Evolutionary conservation across 345 rosid species (phyloP).

Genomic region (Populus pruinosa): DNA sequence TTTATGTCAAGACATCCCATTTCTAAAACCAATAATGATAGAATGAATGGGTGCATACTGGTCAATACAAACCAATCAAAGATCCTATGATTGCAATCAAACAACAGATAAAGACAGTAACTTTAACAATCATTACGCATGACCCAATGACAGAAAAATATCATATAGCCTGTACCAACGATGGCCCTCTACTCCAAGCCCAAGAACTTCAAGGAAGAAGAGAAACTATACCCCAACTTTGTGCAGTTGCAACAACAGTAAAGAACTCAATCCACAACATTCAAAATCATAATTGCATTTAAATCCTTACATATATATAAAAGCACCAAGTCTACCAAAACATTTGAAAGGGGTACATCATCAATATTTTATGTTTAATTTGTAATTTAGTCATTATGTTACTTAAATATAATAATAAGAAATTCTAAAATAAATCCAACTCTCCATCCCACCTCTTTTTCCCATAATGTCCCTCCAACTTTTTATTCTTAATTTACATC

Average conservation of each 20-base stretch:
- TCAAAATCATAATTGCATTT: not conserved
- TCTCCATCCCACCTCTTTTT: too few species aligned
- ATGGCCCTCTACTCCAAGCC: not conserved
- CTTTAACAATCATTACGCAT: not conserved
- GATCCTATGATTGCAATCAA: not conserved
- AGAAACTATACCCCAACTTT: too few species aligned
- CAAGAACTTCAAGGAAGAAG: not conserved
- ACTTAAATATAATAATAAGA: too few species aligned
- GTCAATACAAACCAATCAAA: not conserved
- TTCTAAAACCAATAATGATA: not conserved
- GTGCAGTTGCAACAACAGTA: too few species aligned
- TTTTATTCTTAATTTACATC: not conserved
- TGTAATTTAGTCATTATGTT: too few species aligned
- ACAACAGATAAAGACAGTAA: not conserved
- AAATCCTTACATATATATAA: not conserved
- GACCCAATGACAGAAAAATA: not conserved
- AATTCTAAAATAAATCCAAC: too few species aligned
- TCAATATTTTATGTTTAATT: too few species aligned
- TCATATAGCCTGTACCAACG: not conserved
- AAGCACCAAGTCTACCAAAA: too few species aligned
- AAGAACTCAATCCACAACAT: too few species aligned
- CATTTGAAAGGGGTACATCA: too few species aligned
- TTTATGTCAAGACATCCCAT: not conserved
- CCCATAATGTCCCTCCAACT: too few species aligned
- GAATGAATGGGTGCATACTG: not conserved